Conservation (phyloP, 2,329 filamentous ascomycete species). For the Leptosphaerulina australis region DNA sequence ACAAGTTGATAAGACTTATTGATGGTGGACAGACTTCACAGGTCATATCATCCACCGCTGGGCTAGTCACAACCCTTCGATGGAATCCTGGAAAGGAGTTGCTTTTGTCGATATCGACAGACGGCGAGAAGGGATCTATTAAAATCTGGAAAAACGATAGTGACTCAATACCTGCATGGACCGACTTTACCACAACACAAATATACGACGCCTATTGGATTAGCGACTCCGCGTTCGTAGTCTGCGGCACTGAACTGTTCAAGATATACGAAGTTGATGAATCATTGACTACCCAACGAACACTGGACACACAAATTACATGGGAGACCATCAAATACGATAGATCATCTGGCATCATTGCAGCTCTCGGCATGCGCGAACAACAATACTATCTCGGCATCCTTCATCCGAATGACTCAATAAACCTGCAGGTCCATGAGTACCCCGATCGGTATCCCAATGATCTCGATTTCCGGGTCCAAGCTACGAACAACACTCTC, state of each 20-base stretch:
- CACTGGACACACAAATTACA: conserved; percentile 39
- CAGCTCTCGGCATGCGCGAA: conserved; percentile 40
- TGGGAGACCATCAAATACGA: conserved; percentile 52
- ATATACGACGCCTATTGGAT: conserved; percentile 55
- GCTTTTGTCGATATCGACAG: conserved; percentile 48
- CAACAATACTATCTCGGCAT: conserved; percentile 43
- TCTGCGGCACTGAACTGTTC: conserved; percentile 51
- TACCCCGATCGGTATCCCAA: conserved; percentile 47
- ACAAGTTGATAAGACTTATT: conserved; percentile 46
- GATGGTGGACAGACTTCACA: conserved; percentile 39
- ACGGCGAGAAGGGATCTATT: conserved; percentile 48
- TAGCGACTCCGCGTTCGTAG: conserved; percentile 51
- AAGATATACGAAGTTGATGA: conserved; percentile 48
- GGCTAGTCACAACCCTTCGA: conserved; percentile 45
- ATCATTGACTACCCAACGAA: conserved; percentile 35
- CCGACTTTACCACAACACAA: conserved; percentile 49
- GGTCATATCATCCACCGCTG: conserved; percentile 46
- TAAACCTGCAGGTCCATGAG: conserved; percentile 40
- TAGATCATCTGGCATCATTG: conserved; percentile 48
- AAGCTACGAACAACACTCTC: conserved; percentile 20
- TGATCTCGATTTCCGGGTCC: conserved; percentile 51
- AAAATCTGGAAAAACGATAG: conserved; percentile 47
- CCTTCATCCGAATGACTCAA: conserved; percentile 41
- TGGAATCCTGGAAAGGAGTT: conserved; percentile 45
- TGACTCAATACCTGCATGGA: conserved; percentile 50